These are phyloP conservation scores for Martiniozyma asiatica DNA, from an alignment of 1,139 yeast genomes.

Conservation along the genomic window DNA sequence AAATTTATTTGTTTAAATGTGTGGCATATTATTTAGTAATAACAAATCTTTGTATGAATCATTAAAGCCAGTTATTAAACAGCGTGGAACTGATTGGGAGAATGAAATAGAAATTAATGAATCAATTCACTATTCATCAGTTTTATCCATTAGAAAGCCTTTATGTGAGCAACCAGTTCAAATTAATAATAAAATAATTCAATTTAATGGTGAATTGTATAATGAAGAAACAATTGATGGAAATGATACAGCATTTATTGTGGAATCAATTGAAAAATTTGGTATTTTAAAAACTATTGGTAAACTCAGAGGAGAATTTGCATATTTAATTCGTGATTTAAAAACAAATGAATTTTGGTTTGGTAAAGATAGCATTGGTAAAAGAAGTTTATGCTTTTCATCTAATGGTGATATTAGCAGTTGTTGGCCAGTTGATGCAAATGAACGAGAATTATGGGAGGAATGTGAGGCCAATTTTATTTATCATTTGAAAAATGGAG, in stretches of 20 bases:
- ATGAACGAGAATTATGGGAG: conserved; percentile 21
- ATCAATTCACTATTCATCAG: conserved; percentile 39
- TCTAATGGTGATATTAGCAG: conserved; percentile 24
- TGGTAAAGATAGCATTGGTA: conserved; percentile 78
- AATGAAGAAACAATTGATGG: conserved; percentile 34
- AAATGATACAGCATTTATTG: conserved; percentile 41
- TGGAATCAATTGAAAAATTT: conserved; percentile 12
- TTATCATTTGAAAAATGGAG: conserved; percentile 25
- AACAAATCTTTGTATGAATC: conserved; percentile 13
- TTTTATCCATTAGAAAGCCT: conserved; percentile 69
- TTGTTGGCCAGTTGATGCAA: conserved; percentile 28
- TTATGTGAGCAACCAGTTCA: conserved; percentile 58
- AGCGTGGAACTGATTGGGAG: conserved; percentile 47
- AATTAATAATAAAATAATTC: conserved; percentile 29
- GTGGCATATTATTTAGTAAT: conserved; percentile 30
- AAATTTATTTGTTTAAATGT: too few relatives aligned
- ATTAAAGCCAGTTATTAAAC: conserved; percentile 32
- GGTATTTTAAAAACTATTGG: conserved; percentile 25
- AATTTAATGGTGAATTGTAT: conserved; percentile 85
- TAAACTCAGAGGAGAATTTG: conserved; percentile 71
- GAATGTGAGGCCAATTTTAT: conserved; percentile 45
- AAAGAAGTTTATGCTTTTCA: conserved; percentile 53
- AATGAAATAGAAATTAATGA: conserved; percentile 6
- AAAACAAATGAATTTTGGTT: conserved; percentile 38
- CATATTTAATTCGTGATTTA: conserved; percentile 41